These are phyloP conservation scores for Cladophialophora immunda DNA, from an alignment of 2,329 filamentous ascomycete species.

Conservation along the genomic window DNA sequence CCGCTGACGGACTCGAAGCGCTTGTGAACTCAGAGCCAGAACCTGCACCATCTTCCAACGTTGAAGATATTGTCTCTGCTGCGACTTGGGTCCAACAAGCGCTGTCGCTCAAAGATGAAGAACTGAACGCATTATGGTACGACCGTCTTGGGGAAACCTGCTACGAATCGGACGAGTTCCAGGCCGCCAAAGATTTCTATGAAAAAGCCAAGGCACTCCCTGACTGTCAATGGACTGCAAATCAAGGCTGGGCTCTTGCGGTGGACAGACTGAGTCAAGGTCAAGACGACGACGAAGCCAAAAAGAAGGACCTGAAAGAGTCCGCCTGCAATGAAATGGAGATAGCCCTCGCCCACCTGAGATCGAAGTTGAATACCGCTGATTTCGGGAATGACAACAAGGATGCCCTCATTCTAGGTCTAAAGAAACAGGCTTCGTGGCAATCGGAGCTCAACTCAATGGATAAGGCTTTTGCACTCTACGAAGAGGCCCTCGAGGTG, in stretches of 20 bases:
- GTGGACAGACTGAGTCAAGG: background rate
- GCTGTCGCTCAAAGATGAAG: background rate
- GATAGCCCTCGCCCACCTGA: background rate
- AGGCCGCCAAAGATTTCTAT: slow-evolving; percentile 3
- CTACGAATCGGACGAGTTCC: background rate
- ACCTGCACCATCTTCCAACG: background rate
- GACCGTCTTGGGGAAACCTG: slow-evolving; percentile 6
- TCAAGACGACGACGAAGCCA: background rate
- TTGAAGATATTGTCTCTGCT: background rate
- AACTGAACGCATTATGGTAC: slow-evolving; percentile 11
- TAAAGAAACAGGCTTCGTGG: background rate
- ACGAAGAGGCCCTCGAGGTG: background rate
- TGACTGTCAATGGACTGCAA: background rate
- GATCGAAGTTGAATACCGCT: background rate
- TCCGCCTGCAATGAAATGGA: background rate
- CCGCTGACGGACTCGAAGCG: background rate
- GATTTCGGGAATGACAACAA: background rate
- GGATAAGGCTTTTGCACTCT: background rate
- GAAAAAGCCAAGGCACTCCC: slow-evolving; percentile 8
- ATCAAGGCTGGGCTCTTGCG: slow-evolving; percentile 6
- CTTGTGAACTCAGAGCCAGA: background rate
- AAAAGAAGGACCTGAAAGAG: background rate
- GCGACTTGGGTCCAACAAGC: background rate
- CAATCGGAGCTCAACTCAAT: background rate
- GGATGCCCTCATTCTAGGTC: background rate